Evolutionary conservation across 805 yeast genomes (phyloP).

Genomic region (Metschnikowia matae): DNA sequence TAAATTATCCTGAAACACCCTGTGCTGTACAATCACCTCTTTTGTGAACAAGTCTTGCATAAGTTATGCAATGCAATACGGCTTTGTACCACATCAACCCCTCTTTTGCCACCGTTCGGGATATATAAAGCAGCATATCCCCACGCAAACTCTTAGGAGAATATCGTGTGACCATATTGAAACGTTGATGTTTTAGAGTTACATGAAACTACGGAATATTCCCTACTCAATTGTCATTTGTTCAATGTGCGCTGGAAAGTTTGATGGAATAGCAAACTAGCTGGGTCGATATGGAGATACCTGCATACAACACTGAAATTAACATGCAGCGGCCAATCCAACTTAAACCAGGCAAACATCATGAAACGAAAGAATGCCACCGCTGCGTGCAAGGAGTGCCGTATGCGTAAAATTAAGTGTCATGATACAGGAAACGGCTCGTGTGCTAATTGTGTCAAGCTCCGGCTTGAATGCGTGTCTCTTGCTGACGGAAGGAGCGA

Average conservation of each 20-base stretch:
- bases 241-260: no score
- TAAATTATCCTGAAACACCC: not conserved
- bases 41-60: not conserved
- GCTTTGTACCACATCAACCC: not conserved
- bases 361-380: constrained; percentile 7
- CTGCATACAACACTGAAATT: not conserved
- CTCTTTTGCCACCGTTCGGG: not conserved
- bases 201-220: no score
- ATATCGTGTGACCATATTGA: not conserved
- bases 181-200: not conserved
- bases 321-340: constrained; percentile 1
- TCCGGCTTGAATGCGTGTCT: constrained; percentile 7
- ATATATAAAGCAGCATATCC: not conserved
- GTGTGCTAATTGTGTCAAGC: constrained; percentile 9
- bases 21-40: not conserved
- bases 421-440: not conserved
- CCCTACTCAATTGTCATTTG: no score
- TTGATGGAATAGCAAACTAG: no score
- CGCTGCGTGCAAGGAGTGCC: constrained; percentile 12
- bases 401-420: constrained; percentile 10
- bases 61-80: no score
- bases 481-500: constrained; percentile 10
- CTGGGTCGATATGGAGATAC: not conserved
- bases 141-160: not conserved
- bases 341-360: not conserved